Evolutionary conservation across 2,329 filamentous ascomycete species (phyloP).

Genomic region (Colletotrichum liaoningense): DNA sequence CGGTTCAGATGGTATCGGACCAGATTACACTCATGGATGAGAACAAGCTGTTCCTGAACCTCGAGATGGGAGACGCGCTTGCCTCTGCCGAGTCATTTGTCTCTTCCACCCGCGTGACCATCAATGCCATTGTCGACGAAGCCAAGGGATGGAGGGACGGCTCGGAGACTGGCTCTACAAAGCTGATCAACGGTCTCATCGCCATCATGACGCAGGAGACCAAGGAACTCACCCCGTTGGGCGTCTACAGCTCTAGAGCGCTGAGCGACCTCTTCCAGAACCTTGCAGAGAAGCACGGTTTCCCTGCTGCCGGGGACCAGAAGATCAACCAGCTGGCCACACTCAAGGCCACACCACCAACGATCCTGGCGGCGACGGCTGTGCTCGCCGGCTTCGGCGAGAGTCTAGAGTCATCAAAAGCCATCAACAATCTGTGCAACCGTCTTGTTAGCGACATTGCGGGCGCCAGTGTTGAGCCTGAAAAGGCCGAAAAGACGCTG

Average conservation of each 20-base stretch:
- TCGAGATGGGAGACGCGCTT: conserved; percentile 49
- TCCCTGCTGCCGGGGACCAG: conserved; percentile 57
- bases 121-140: conserved; percentile 48
- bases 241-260: conserved; percentile 64
- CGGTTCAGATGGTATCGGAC: conserved; percentile 63
- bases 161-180: conserved; percentile 46
- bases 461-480: conserved; percentile 54
- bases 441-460: conserved; percentile 71
- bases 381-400: conserved; percentile 65
- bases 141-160: conserved; percentile 53
- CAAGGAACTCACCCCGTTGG: conserved; percentile 52
- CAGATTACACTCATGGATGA: conserved; percentile 60
- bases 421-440: conserved; percentile 66
- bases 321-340: conserved; percentile 58
- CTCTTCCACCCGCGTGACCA: conserved; percentile 49
- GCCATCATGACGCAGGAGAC: conserved; percentile 57
- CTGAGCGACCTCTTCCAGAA: conserved; percentile 62
- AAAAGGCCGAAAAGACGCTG: conserved; percentile 60
- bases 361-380: conserved; percentile 61
- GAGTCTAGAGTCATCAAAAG: conserved; percentile 58
- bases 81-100: conserved; percentile 57
- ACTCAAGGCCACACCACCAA: conserved; percentile 58
- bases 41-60: conserved; percentile 59
- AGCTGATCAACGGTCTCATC: conserved; percentile 55
- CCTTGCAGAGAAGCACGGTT: conserved; percentile 59